Percentiles rank a stretch among this genome's conserved stretches.
These are phyloP conservation scores for Penicillium coffeae DNA, from an alignment of 495 filamentous ascomycete genomes.

Conservation along the genomic window DNA sequence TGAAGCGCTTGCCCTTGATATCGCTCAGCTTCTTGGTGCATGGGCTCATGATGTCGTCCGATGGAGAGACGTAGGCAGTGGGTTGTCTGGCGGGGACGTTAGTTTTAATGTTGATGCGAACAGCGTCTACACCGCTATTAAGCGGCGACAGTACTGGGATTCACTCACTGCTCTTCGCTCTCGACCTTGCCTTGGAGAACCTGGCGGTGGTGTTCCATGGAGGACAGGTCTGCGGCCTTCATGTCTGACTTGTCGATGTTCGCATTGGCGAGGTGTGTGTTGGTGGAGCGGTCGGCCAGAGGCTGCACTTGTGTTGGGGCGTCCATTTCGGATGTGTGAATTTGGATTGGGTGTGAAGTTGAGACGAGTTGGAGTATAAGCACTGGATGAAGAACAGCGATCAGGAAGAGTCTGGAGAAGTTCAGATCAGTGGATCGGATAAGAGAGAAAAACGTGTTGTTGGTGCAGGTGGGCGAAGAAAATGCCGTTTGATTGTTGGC, in stretches of 20 bases:
- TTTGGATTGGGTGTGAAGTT: not conserved
- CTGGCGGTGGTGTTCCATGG: conserved; percentile 79
- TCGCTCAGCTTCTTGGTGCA: conserved; percentile 86
- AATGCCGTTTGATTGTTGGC: conserved; percentile 42
- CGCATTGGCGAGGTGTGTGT: conserved; percentile 37
- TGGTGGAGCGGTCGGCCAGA: conserved; percentile 41
- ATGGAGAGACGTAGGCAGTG: conserved; percentile 80
- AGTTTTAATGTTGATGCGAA: conserved; percentile 1
- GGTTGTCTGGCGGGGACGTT: conserved; percentile 29
- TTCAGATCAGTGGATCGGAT: conserved; percentile 20
- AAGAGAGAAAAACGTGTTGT: conserved; percentile 27
- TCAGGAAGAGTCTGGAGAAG: not conserved
- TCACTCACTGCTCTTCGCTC: conserved; percentile 57
- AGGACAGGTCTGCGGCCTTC: conserved; percentile 33
- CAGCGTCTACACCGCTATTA: not conserved
- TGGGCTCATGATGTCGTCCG: conserved; percentile 87
- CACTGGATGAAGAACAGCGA: conserved; percentile 2
- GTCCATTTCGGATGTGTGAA: conserved; percentile 29
- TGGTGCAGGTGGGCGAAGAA: conserved; percentile 21
- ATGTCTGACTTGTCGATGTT: conserved; percentile 29
- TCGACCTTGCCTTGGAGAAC: conserved; percentile 69
- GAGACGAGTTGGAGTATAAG: conserved; percentile 1
- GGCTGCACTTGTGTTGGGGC: conserved; percentile 34
- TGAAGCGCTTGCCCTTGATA: conserved; percentile 77
- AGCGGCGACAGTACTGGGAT: no score